Conservation (phyloP, 2,329 filamentous ascomycete species). For the Trichoderma endophyticum region DNA sequence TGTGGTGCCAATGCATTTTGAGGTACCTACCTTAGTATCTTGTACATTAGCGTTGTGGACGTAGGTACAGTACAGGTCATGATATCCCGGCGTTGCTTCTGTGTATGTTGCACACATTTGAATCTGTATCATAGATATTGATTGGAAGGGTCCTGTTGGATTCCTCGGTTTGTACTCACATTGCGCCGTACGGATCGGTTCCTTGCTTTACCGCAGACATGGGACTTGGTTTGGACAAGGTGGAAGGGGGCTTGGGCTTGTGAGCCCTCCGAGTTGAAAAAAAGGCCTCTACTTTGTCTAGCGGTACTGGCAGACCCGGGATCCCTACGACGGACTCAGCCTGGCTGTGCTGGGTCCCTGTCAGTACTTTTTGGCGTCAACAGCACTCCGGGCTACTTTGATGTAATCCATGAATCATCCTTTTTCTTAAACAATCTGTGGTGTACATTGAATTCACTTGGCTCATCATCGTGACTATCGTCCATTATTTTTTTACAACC, state of each 20-base stretch:
- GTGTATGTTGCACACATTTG: not conserved
- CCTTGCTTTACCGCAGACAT: not conserved
- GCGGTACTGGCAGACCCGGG: not conserved
- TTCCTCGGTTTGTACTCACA: not conserved
- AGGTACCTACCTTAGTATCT: not conserved
- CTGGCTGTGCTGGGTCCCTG: not conserved
- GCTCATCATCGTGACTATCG: not conserved
- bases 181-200: not conserved
- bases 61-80: not conserved
- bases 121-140: not conserved
- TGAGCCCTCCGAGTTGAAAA: not conserved
- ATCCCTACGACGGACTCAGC: not conserved
- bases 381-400: not conserved
- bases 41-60: not conserved
- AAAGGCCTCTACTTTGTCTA: not conserved
- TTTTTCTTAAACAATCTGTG: too few species aligned
- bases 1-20: constrained; percentile 9
- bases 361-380: not conserved
- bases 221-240: not conserved
- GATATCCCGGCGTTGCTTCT: not conserved
- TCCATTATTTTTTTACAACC: too few species aligned
- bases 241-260: not conserved
- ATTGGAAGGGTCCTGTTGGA: not conserved
- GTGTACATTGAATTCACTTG: not conserved
- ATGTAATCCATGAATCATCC: too few species aligned